Percentiles rank a stretch among this genome's conserved stretches.
These are phyloP conservation scores for Seiridium unicorne DNA, from an alignment of 2,329 filamentous ascomycete genomes.

Conservation along the genomic window DNA sequence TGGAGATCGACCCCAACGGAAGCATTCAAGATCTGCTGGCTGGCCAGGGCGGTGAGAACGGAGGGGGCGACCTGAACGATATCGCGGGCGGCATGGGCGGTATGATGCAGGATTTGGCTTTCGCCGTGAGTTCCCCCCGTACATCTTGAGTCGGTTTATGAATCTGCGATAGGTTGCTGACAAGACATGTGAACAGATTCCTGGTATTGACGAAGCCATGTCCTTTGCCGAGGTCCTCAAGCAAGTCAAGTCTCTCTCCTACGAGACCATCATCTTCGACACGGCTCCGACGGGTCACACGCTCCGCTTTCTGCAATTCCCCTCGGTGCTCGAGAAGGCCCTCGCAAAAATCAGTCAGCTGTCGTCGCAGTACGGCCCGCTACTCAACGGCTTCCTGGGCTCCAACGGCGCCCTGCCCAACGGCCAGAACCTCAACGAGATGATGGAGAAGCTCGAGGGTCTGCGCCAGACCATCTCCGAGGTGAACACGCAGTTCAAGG, in stretches of 20 bases:
- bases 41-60: slow-evolving; percentile 67
- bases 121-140: slow-evolving; percentile 63
- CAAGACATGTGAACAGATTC: slow-evolving; percentile 61
- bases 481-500: slow-evolving; percentile 98
- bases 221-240: slow-evolving; percentile 99
- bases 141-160: too few species aligned
- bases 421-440: slow-evolving; percentile 87
- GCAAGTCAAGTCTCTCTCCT: slow-evolving; percentile 97
- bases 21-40: slow-evolving; percentile 94
- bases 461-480: slow-evolving; percentile 90
- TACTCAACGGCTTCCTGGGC: slow-evolving; percentile 91
- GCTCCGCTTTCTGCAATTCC: slow-evolving; percentile 96
- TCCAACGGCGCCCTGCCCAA: slow-evolving; percentile 74
- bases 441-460: slow-evolving; percentile 92
- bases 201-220: slow-evolving; percentile 99
- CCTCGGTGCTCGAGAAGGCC: slow-evolving; percentile 95
- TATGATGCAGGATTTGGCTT: slow-evolving; percentile 99
- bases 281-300: slow-evolving; percentile 98
- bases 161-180: not conserved
- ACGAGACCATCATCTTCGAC: slow-evolving; percentile 99
- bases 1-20: slow-evolving; percentile 99
- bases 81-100: slow-evolving; percentile 76
- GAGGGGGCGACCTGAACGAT: slow-evolving; percentile 61
- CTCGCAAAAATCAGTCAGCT: slow-evolving; percentile 96
- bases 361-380: slow-evolving; percentile 89